Evolutionary conservation across 768 basidiomycete genomes (phyloP).

Genomic region (Royoungia palumana): DNA sequence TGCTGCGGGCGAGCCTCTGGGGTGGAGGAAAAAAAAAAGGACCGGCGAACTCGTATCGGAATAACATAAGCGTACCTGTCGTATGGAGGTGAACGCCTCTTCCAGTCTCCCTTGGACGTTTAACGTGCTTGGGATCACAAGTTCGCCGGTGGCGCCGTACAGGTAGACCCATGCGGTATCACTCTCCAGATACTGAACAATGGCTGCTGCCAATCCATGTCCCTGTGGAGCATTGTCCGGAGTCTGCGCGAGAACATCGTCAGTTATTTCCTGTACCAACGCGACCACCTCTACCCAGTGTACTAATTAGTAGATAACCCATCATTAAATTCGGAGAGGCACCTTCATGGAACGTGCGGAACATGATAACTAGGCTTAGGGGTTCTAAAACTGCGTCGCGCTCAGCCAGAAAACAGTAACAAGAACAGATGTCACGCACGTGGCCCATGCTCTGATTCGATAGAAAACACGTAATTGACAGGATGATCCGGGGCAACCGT

Average conservation of each 20-base stretch:
- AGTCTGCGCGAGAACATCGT: slow-evolving; percentile 37
- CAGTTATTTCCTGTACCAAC: slow-evolving; percentile 51
- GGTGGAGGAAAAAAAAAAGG: slow-evolving; percentile 31
- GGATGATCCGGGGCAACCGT: slow-evolving; percentile 73
- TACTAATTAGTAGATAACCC: slow-evolving; percentile 5
- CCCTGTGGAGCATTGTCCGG: slow-evolving; percentile 36
- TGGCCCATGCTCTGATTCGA: slow-evolving; percentile 62
- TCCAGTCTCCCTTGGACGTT: slow-evolving; percentile 30
- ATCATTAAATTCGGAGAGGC: slow-evolving; percentile 1
- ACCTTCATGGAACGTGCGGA: slow-evolving; percentile 85
- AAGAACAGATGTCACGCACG: slow-evolving; percentile 36
- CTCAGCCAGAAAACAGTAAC: slow-evolving; percentile 8
- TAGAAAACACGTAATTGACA: slow-evolving; percentile 75
- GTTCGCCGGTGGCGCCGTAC: slow-evolving; percentile 69
- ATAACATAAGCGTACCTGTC: slow-evolving; percentile 30
- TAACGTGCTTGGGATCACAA: slow-evolving; percentile 47
- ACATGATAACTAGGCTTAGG: slow-evolving; percentile 62
- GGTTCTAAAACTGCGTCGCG: slow-evolving; percentile 53
- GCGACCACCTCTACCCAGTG: slow-evolving; percentile 58
- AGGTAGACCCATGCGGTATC: slow-evolving; percentile 66
- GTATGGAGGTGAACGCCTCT: slow-evolving; percentile 23
- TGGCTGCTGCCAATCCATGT: slow-evolving; percentile 42
- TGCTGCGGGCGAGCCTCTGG: slow-evolving; percentile 39
- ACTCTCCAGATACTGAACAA: slow-evolving; percentile 58
- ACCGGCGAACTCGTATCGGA: slow-evolving; percentile 8